phyloP scores from a whole-genome alignment of 495 filamentous ascomycete species.

The Lophium mytilinum region DNA sequence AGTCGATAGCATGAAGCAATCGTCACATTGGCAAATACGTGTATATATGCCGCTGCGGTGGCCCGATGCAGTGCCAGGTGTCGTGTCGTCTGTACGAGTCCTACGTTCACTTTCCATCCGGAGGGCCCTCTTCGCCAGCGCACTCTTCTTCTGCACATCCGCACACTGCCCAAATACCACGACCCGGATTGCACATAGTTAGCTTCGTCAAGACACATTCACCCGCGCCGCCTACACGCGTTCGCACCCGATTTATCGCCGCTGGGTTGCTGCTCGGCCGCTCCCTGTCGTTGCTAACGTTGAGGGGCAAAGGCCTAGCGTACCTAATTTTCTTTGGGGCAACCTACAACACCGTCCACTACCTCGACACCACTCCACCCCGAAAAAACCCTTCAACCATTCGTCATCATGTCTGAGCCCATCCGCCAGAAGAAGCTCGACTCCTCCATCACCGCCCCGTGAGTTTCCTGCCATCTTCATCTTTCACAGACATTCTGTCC shows the following conservation, averaged over 20 bases:
- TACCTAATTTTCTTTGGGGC: background rate
- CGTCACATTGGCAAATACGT: constrained; percentile 1
- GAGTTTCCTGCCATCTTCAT: constrained; percentile 36
- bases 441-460: constrained; percentile 66
- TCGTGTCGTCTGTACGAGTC: no score
- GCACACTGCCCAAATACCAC: background rate
- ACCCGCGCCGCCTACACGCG: constrained; percentile 1
- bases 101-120: no score
- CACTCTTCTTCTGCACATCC: background rate
- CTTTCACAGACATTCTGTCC: background rate
- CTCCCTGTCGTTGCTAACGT: background rate
- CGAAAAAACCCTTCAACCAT: constrained; percentile 4
- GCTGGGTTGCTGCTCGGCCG: no score
- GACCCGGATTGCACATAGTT: no score
- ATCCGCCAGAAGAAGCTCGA: constrained; percentile 86
- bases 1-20: background rate
- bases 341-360: background rate
- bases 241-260: constrained; percentile 4
- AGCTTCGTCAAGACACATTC: background rate
- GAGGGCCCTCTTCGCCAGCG: no score
- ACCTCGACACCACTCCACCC: no score
- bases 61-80: no score
- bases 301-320: constrained; percentile 24
- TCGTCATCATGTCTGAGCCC: constrained; percentile 69
- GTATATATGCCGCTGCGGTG: background rate